Base-by-base conservation (phyloP, 2,329 filamentous ascomycete species). In the Talaromyces funiculosus region DNA sequence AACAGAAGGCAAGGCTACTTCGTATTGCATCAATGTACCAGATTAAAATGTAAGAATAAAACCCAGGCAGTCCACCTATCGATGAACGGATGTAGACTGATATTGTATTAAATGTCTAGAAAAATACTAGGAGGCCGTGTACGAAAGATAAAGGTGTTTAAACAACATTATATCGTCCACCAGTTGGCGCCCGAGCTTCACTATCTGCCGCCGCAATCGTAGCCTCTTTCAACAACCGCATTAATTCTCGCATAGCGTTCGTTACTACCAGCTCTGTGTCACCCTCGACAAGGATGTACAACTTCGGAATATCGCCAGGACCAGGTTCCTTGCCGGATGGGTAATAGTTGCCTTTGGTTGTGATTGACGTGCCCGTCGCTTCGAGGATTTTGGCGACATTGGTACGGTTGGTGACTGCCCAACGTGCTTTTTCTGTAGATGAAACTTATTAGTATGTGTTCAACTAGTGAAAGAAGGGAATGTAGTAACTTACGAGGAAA, bases 321-420 rank as follows among this genome's bases (percentile, higher is more conserved):
- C 82, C 85, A 1, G 91, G 91, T 66, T 90, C 88, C 73, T 96
- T 96, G 65, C 92, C 92, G 1, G 86, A 71, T 1, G 88, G 75
- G 69, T 97, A 97, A 74, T 91, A 97, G 63, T 84, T 94, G 66
- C 94, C 94, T 80, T 99, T 99, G 47, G 92, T 97, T 0, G 94
- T 99, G 73, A 99, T 99, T 6, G 91, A 96, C 1, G 92, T 96
- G 42, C 92, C 93, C 0, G 93, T 97, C 9, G 90, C 85, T 71
- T 99, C 94, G 65, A 99, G 83, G 67, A 99, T 97, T 81, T 97
- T 99, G 67, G 93, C 92, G 61, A 99, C 94, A 70, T 99, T 99
- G 37, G 94, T 97, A 65, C 94, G 86, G 75, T 99, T 99, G 40
- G 94, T 99, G 78, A 99, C 94, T 10, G 92, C 93, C 94, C 94